Base-by-base conservation (phyloP, 805 yeast genomes). In the Metschnikowia koreensis region DNA sequence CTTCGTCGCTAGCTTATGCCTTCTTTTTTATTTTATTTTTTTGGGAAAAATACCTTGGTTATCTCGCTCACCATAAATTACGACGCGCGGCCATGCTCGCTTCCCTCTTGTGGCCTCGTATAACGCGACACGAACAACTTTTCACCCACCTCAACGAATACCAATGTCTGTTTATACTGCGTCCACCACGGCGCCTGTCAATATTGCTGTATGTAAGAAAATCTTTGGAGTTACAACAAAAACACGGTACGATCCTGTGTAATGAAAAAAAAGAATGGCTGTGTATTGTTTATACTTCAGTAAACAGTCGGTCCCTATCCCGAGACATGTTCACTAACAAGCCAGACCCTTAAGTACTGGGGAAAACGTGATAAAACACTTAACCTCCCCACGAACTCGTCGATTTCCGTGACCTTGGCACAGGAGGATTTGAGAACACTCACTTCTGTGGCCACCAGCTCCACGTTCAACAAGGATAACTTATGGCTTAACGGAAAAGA, bases 151-250 rank as follows among this genome's bases (percentile, higher is more conserved):
- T 34, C 34, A 27, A 10, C 28, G 22, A 17, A 22, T 28, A 51
- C 47, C 44, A 44, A 81, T 82, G 86, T 53, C 77, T 9, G 73
- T 87, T 38, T 81, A 81, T 69, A 70, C 82, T 43, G 94, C 97
- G 9, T 83, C 97, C 5, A 84, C 88, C 45, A 90, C 97, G 41
- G 98, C 99, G 2, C 99, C 99, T 13, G 99, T 93, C 48, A 93
- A 93, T 70, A 93, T 93, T 70, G 99, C 99, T 41, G 89, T 84
- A 79, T 56, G 88, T 80, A n/a, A 7, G 33, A 29, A 29, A 29
- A 10, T n/a, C n/a, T n/a, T n/a, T n/a, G n/a, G n/a, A n/a, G n/a
- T n/a, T n/a, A n/a, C n/a, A n/a, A n/a, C n/a, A n/a, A n/a, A n/a
- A n/a, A n/a, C n/a, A n/a, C n/a, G n/a, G n/a, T n/a, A n/a, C n/a